phyloP scores from a whole-genome alignment of 768 basidiomycete genomes.

The Lactarius sanguifluus region DNA sequence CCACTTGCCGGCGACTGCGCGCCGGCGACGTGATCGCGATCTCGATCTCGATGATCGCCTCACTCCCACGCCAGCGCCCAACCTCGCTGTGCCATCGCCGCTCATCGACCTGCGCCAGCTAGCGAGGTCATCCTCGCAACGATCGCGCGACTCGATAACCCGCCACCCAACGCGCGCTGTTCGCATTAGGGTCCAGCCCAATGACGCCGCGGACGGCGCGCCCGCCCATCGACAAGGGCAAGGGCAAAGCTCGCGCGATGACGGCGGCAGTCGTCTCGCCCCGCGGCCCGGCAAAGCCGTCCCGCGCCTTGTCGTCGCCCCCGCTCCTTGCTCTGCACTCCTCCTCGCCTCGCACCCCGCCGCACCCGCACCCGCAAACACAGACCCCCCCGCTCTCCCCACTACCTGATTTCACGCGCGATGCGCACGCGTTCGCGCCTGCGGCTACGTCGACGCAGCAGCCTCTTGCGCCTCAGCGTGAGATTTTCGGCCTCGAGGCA shows the following conservation, averaged over 20 bases:
- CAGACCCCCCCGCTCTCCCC: constrained; percentile 31
- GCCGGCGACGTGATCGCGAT: constrained; percentile 31
- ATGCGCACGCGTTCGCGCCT: constrained; percentile 40
- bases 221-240: neutral
- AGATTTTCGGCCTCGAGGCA: constrained; percentile 60
- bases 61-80: constrained; percentile 25
- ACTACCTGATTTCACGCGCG: constrained; percentile 39
- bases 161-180: constrained; percentile 35
- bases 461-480: constrained; percentile 43
- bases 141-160: constrained; percentile 37
- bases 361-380: constrained; percentile 29
- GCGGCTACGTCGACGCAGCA: constrained; percentile 41
- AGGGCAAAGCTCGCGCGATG: constrained; percentile 15
- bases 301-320: constrained; percentile 33
- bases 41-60: neutral
- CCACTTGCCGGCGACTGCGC: neutral
- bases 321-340: neutral
- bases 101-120: constrained; percentile 40
- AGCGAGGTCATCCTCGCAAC: constrained; percentile 40
- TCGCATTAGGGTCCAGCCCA: constrained; percentile 1
- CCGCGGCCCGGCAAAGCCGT: constrained; percentile 20
- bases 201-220: constrained; percentile 6
- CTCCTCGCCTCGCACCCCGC: constrained; percentile 28
- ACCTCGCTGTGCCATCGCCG: too few species aligned
- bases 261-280: constrained; percentile 15